Conservation (phyloP, 164 flowering plant species). For the Echeveria elegans region DNA sequence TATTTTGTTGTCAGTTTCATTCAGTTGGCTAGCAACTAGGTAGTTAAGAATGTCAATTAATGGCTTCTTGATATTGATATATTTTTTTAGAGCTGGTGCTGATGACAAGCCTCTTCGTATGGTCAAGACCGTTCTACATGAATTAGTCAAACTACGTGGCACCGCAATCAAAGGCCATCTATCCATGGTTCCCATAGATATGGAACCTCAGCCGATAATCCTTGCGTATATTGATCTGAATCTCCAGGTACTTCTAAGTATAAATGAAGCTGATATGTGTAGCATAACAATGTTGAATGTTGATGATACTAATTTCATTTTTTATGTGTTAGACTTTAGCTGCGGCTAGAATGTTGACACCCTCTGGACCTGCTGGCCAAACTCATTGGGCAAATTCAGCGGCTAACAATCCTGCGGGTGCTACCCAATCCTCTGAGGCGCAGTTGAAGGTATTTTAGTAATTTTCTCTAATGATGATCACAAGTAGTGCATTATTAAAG, state of each 20-base stretch:
- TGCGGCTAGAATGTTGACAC: slow-evolving; percentile 95
- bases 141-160: slow-evolving; percentile 96
- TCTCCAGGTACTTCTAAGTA: slow-evolving; percentile 60
- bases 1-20: neutral
- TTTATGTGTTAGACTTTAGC: slow-evolving; percentile 73
- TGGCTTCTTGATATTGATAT: neutral
- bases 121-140: slow-evolving; percentile 99
- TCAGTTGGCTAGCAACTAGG: neutral
- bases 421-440: slow-evolving; percentile 84
- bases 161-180: slow-evolving; percentile 96
- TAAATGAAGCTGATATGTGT: neutral
- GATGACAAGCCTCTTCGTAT: slow-evolving; percentile 98
- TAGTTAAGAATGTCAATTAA: neutral
- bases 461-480: neutral
- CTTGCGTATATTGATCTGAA: slow-evolving; percentile 98
- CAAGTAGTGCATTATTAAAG: no score
- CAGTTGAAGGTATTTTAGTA: slow-evolving; percentile 64
- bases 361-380: slow-evolving; percentile 85
- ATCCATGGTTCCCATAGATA: slow-evolving; percentile 97
- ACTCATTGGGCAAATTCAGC: no score
- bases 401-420: slow-evolving; percentile 64
- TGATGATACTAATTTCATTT: neutral
- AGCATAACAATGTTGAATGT: neutral
- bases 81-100: slow-evolving; percentile 76
- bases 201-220: slow-evolving; percentile 95